Evolutionary conservation across 1,284 basidiomycete genomes (phyloP).

Genomic region (Pyrrhoderma noxium): DNA sequence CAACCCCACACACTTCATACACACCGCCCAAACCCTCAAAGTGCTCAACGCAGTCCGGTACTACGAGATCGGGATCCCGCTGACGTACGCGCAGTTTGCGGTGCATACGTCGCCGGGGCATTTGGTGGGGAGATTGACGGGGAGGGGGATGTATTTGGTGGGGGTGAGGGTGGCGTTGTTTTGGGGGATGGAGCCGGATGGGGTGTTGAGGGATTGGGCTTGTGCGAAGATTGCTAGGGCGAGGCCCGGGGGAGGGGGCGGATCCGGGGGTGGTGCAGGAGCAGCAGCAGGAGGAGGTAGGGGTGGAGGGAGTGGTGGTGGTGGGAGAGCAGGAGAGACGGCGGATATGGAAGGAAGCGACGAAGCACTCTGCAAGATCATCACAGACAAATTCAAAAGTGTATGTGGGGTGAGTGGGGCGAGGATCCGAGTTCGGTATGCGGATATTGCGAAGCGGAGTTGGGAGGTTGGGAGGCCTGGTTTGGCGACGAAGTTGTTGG

Average conservation of each 20-base stretch:
- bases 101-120: conserved; percentile 69
- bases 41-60: conserved; percentile 92
- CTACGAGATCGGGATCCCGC: conserved; percentile 89
- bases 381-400: conserved; percentile 82
- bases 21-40: conserved; percentile 87
- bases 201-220: conserved; percentile 94
- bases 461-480: conserved; percentile 86
- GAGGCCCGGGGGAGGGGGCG: conserved; percentile 45
- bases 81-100: conserved; percentile 86
- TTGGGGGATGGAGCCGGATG: conserved; percentile 76
- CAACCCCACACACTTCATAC: conserved; percentile 85
- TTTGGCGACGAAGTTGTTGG: conserved; percentile 91
- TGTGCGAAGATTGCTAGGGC: conserved; percentile 81
- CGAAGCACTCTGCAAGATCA: conserved; percentile 71
- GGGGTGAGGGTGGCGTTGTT: conserved; percentile 88
- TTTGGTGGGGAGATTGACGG: conserved; percentile 77
- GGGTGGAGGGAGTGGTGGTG: too few species aligned
- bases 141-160: conserved; percentile 85
- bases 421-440: conserved; percentile 76
- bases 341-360: conserved; percentile 53
- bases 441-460: conserved; percentile 89
- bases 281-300: too few species aligned
- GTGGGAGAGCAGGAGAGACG: too few species aligned
- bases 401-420: conserved; percentile 57
- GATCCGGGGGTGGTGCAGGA: too few species aligned